Evolutionary conservation across 331 rosid genomes (phyloP).

Genomic region (Quercus lobata): DNA sequence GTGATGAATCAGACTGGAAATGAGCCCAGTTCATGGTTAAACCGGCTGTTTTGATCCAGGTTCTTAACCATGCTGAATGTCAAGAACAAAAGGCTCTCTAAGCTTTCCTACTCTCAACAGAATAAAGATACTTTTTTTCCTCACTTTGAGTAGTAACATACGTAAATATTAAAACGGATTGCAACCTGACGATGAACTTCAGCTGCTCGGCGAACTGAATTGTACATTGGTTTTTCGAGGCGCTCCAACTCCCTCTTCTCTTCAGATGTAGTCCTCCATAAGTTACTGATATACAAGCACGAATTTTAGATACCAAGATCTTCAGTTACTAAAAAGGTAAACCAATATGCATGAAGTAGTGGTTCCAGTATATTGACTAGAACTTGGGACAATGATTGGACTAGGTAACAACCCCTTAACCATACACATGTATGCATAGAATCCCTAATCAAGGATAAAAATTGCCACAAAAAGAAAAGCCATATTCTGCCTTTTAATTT

Average conservation of each 20-base stretch:
- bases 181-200: constrained; percentile 99
- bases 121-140: background rate
- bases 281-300: constrained; percentile 48
- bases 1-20: background rate
- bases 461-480: background rate
- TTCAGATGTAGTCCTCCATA: constrained; percentile 95
- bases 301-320: constrained; percentile 3
- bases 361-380: background rate
- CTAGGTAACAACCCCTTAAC: background rate
- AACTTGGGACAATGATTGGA: background rate
- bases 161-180: constrained; percentile 5
- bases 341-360: background rate
- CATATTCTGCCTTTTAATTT: too few species aligned
- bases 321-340: constrained; percentile 6
- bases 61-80: background rate
- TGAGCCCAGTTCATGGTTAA: background rate
- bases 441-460: background rate
- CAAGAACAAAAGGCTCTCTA: background rate
- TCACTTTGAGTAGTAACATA: background rate
- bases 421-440: background rate
- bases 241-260: constrained; percentile 99
- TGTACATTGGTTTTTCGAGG: constrained; percentile 81
- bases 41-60: background rate
- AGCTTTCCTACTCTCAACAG: background rate
- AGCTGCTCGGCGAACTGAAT: constrained; percentile 99